Base-by-base conservation (phyloP, 345 rosid genomes). In the Pugionium dolabratum region DNA sequence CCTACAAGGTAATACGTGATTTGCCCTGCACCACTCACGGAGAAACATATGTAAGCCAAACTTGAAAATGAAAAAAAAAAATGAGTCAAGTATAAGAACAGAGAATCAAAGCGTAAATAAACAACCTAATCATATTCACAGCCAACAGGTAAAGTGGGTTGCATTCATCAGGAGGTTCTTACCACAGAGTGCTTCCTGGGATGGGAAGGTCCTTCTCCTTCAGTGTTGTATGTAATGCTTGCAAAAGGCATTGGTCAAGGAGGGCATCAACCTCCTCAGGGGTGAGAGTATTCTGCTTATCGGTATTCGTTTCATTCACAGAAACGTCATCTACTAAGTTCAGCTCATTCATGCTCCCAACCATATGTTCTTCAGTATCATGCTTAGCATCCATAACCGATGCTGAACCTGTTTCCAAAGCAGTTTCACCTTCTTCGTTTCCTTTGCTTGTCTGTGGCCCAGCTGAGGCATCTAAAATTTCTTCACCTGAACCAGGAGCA, bases 161-260 rank as follows among this genome's bases (percentile, higher is more conserved):
- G 47, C 43, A 46, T 33, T 32, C 2, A 56, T 33, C 7, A 61
- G 18, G 33, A 44, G n/a, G 8, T 64, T 51, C 77, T 73, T 79
- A 94, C 99, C 97, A 94, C 18, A 94, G 73, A 32, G 95, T 84
- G 79, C 99, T 94, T 69, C 99, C 99, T 40, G 97, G 96, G 73
- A 94, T 75, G 33, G 97, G 97, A 54, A 94, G 91, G 75, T 94
- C 97, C 72, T 88, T 94, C 42, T 88, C 99, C 70, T 90, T 90
- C 0, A 90, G 80, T 41, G 95, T 86, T 27, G 83, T 82, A 73
- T 88, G 86, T 79, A 94, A 79, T 47, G 99, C 97, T 78, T 94
- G 97, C 81, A 94, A 74, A 66, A 94, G 90, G 79, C 96, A 94
- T 62, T 81, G 88, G 79, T 94, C 96, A 70, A 94, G 82, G 77